Percentiles rank a stretch among this genome's conserved stretches.
These are phyloP conservation scores for Cyclotella choctawhatcheeana DNA, from an alignment of 108 stramenopile species.

Conservation along the genomic window DNA sequence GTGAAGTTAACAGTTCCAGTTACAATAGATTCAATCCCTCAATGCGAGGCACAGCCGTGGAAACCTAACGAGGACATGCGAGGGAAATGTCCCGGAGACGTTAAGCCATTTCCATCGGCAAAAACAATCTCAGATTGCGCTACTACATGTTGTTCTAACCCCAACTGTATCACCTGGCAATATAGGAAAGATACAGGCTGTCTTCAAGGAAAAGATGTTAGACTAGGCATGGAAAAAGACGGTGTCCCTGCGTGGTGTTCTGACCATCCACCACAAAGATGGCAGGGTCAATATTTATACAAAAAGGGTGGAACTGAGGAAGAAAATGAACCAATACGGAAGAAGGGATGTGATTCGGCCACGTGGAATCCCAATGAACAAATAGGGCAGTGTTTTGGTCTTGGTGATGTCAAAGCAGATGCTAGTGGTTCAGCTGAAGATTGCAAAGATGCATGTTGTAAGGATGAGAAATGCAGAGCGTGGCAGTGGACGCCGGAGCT, in stretches of 20 bases:
- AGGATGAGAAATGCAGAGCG: conserved; percentile 52
- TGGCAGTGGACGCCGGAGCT: conserved; percentile 58
- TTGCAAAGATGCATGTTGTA: conserved; percentile 62
- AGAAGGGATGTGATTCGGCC: conserved; percentile 24
- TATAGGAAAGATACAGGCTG: conserved; percentile 57
- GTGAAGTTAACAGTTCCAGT: not conserved
- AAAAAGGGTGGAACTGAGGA: not conserved
- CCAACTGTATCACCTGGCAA: conserved; percentile 58
- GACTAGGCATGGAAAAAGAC: conserved; percentile 65
- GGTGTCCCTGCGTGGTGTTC: conserved; percentile 58
- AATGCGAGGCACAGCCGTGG: conserved; percentile 50
- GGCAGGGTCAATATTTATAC: conserved; percentile 57
- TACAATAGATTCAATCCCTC: conserved; percentile 30
- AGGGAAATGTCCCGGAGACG: conserved; percentile 52
- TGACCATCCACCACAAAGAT: conserved; percentile 55
- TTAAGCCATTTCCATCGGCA: conserved; percentile 18
- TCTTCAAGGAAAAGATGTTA: conserved; percentile 54
- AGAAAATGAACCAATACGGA: conserved; percentile 21
- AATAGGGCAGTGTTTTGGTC: conserved; percentile 64
- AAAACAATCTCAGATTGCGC: conserved; percentile 45
- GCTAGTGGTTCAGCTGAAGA: conserved; percentile 39
- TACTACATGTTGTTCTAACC: conserved; percentile 42
- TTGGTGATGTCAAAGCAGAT: conserved; percentile 50
- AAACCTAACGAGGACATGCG: conserved; percentile 55
- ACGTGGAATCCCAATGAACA: conserved; percentile 65